Evolutionary conservation across 2,329 filamentous ascomycete genomes (phyloP).

Genomic region (Plectosphaerella cucumerina): DNA sequence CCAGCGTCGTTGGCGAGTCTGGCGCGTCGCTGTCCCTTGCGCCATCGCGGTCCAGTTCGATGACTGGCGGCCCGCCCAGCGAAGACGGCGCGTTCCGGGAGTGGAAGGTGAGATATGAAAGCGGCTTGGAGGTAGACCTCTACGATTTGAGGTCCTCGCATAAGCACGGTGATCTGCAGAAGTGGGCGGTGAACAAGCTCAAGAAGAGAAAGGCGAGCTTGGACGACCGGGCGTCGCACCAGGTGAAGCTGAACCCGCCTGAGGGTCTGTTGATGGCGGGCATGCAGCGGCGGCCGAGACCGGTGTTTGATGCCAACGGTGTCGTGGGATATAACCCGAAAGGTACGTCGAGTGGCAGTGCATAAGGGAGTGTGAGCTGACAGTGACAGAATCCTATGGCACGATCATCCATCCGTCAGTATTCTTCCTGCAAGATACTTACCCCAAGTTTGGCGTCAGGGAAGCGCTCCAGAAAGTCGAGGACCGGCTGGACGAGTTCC

Average conservation of each 20-base stretch:
- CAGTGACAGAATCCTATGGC: not conserved
- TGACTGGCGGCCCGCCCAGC: no score
- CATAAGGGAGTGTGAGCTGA: not conserved
- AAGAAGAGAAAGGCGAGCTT: not conserved
- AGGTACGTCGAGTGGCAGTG: not conserved
- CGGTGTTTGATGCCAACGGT: not conserved
- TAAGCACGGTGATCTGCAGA: constrained; percentile 4
- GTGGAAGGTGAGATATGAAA: constrained; percentile 6
- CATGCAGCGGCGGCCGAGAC: not conserved
- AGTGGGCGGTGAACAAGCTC: not conserved
- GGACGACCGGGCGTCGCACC: not conserved
- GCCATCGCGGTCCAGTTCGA: no score
- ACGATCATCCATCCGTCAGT: constrained; percentile 9
- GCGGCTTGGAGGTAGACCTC: constrained; percentile 2
- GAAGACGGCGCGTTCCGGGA: not conserved
- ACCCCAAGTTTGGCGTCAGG: constrained; percentile 2
- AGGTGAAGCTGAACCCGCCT: constrained; percentile 2
- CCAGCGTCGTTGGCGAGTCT: not conserved
- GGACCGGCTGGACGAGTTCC: not conserved
- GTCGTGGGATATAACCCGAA: not conserved
- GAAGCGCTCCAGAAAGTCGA: not conserved
- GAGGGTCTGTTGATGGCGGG: not conserved
- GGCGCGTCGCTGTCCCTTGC: not conserved
- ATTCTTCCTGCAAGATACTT: constrained; percentile 7
- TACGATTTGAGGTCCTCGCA: constrained; percentile 6